phyloP scores from a whole-genome alignment of 2,329 filamentous ascomycete genomes.

The Colletotrichum eleusines region DNA sequence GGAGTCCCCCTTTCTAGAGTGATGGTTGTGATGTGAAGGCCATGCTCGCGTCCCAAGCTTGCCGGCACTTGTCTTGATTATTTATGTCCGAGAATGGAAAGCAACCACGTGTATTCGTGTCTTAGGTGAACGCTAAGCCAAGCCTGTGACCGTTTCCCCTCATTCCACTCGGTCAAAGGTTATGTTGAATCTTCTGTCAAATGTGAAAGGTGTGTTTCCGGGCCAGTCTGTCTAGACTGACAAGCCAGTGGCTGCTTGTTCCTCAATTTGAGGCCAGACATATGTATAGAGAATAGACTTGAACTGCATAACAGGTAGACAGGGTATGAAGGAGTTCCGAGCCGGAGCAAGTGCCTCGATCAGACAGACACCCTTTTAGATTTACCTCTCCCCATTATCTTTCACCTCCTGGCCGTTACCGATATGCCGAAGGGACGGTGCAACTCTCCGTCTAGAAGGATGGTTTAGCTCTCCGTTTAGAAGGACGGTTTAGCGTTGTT shows the following conservation, averaged over 20 bases:
- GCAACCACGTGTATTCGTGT: not conserved
- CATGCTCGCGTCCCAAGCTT: not conserved
- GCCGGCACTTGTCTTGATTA: not conserved
- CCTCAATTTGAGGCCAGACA: not conserved
- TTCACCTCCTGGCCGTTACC: not conserved
- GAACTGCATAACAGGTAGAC: not conserved
- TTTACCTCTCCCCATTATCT: not conserved
- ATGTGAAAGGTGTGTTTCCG: not conserved
- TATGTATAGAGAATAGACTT: not conserved
- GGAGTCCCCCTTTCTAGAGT: not conserved
- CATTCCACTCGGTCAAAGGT: not conserved
- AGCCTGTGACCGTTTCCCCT: not conserved
- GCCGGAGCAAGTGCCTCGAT: not conserved
- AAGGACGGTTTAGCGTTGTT: slow-evolving; percentile 42
- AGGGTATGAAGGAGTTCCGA: not conserved
- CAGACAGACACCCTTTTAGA: not conserved
- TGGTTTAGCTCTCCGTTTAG: slow-evolving; percentile 35
- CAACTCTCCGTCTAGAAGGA: slow-evolving; percentile 18
- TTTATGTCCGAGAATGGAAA: not conserved
- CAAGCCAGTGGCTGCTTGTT: not conserved
- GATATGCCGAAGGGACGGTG: not conserved
- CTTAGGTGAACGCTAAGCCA: not conserved
- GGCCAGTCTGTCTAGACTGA: not conserved
- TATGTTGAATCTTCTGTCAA: not conserved
- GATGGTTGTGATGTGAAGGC: slow-evolving; percentile 1